These are phyloP conservation scores for Candida freyschussii DNA, from an alignment of 1,139 yeast genomes.

Conservation along the genomic window DNA sequence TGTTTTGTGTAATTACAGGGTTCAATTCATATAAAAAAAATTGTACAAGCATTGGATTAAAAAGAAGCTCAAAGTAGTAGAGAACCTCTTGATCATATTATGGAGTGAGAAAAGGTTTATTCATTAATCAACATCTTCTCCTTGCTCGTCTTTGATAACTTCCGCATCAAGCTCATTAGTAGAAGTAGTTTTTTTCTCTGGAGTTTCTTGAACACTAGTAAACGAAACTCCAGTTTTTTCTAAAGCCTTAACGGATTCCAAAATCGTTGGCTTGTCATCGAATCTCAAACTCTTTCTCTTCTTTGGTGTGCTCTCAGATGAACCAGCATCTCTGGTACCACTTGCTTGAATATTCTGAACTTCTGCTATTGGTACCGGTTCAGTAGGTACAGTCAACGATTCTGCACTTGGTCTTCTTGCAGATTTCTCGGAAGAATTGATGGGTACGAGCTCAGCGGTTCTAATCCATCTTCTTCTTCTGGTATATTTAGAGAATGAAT, in stretches of 20 bases:
- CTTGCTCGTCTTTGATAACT: neutral
- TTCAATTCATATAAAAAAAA: too few relatives aligned
- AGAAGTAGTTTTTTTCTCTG: neutral
- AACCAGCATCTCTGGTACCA: constrained; percentile 14
- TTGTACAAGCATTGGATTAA: constrained; percentile 3
- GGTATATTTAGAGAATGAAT: constrained; percentile 84
- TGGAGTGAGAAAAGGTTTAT: constrained; percentile 1
- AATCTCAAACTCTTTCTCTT: constrained; percentile 30
- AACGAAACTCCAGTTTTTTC: constrained; percentile 14
- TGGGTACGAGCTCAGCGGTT: constrained; percentile 73
- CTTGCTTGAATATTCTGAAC: constrained; percentile 24
- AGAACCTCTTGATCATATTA: constrained; percentile 4
- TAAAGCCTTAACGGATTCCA: constrained; percentile 22
- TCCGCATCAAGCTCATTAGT: neutral
- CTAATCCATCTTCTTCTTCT: constrained; percentile 94
- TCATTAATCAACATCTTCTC: constrained; percentile 1
- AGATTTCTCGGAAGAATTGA: constrained; percentile 11
- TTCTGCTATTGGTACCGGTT: constrained; percentile 17
- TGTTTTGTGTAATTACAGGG: too few relatives aligned
- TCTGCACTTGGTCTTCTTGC: constrained; percentile 11
- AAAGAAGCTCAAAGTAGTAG: neutral
- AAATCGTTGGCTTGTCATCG: constrained; percentile 26
- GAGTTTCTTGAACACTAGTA: constrained; percentile 2
- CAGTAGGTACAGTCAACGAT: constrained; percentile 8
- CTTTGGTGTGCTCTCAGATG: constrained; percentile 14